Base-by-base conservation (phyloP, 768 basidiomycete genomes). In the Neoboletus brunneissimus region DNA sequence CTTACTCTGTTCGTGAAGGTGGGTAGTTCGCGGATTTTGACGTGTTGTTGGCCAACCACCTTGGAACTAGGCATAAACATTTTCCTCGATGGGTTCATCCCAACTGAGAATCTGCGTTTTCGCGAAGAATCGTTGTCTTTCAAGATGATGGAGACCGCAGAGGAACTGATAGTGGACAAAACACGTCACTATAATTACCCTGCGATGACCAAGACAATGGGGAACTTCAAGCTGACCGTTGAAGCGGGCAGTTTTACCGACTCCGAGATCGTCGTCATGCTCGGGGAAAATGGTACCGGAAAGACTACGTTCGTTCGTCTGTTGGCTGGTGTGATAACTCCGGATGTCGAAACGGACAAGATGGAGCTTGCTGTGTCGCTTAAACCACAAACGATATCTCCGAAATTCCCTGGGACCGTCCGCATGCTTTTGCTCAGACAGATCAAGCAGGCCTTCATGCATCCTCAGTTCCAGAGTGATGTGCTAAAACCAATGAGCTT, bases 391-490 rank as follows among this genome's bases (percentile, higher is more conserved):
- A 94, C 94, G 46, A 98, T 98, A 73, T 94, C 94, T 37, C 96
- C 96, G 45, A 96, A 92, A 74, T 98, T 98, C 85, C 88, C 89
- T 0, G 97, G 97, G 60, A 89, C 88, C n/a, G 97, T 99, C 38
- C 86, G 96, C 66, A 90, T 92, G 90, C 77, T 99, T 58, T 75
- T 99, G 55, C 68, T 99, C 49, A 98, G 97, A 78, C 86, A 89
- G 74, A 97, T 98, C 77, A 95, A 96, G 76, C 79, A 83, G 22
- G 85, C 94, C 31, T 98, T 97, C 76, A 96, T 98, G 94, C 94
- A 97, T 72, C 89, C 95, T n/a, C 97, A 98, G 74, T 99, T 99
- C 88, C 91, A 96, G 73, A 91, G 90, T 41, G 97, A 98, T 69
- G 97, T 98, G 44, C 75, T 98, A 59, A 98, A 98, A 76, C 96